These are phyloP conservation scores for Blastobotrys terrestris DNA, from an alignment of 805 yeast species.

Conservation along the genomic window DNA sequence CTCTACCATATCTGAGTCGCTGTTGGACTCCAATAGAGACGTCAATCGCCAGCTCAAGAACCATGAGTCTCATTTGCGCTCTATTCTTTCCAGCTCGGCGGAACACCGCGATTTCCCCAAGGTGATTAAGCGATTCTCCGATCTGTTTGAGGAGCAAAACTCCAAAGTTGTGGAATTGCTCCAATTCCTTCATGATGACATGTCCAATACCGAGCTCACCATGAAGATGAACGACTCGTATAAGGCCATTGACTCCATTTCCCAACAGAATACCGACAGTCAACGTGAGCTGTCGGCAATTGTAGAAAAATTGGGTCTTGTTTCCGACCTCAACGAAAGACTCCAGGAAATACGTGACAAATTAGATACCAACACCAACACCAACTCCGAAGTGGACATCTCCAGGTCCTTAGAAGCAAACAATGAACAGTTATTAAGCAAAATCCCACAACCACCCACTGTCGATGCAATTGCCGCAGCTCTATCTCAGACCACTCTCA, in stretches of 20 bases:
- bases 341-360: not conserved
- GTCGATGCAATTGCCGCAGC: not conserved
- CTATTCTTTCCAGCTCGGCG: not conserved
- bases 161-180: not conserved
- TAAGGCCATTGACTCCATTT: not conserved
- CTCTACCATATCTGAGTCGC: conserved; percentile 13
- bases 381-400: not conserved
- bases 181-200: not conserved
- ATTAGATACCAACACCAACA: not conserved
- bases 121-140: not conserved
- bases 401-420: not conserved
- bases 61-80: conserved; percentile 8
- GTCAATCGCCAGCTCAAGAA: conserved; percentile 9
- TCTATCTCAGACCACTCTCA: not conserved
- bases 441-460: not conserved
- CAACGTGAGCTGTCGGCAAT: not conserved
- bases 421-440: not conserved
- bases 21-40: conserved; percentile 14
- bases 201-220: not conserved
- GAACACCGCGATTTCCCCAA: not conserved
- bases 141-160: not conserved
- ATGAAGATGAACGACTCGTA: not conserved
- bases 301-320: not conserved
- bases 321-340: not conserved
- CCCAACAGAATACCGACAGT: not conserved